These are phyloP conservation scores for Oenanthe javanica DNA, from an alignment of 140 eudicot genomes.

Conservation along the genomic window DNA sequence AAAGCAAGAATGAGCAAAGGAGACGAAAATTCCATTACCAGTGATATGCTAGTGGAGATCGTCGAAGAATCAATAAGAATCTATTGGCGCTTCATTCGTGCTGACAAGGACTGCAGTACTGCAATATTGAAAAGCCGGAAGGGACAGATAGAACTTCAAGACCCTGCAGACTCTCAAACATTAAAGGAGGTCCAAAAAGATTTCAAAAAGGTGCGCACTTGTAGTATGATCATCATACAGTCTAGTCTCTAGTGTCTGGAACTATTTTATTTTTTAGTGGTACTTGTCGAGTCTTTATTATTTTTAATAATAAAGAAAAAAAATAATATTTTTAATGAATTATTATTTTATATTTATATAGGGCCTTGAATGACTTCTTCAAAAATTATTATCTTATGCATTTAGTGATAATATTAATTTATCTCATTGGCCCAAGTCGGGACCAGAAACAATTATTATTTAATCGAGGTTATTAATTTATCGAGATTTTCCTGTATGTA, in stretches of 20 bases:
- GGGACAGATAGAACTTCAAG: slow-evolving; percentile 39
- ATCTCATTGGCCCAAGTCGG: no score
- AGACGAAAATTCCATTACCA: slow-evolving; percentile 54
- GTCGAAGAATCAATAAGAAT: slow-evolving; percentile 82
- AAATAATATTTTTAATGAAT: no score
- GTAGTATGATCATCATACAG: neutral
- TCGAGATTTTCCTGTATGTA: neutral
- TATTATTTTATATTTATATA: no score
- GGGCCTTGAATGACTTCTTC: no score
- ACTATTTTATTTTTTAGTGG: neutral
- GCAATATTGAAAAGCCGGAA: slow-evolving; percentile 21
- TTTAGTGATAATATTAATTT: no score
- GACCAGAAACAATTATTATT: no score
- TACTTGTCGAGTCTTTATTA: neutral
- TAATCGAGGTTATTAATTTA: no score
- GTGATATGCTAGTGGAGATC: slow-evolving; percentile 65
- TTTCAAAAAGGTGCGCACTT: slow-evolving; percentile 55
- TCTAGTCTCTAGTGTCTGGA: neutral
- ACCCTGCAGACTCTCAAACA: slow-evolving; percentile 48
- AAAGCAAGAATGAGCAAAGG: slow-evolving; percentile 26
- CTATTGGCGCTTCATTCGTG: slow-evolving; percentile 70
- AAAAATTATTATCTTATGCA: no score
- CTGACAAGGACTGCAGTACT: slow-evolving; percentile 48
- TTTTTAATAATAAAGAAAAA: no score
- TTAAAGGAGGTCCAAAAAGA: slow-evolving; percentile 43